Percentiles rank a stretch among this genome's conserved stretches.
These are phyloP conservation scores for Jackrogersella multiformis DNA, from an alignment of 495 filamentous ascomycete genomes.

Conservation along the genomic window DNA sequence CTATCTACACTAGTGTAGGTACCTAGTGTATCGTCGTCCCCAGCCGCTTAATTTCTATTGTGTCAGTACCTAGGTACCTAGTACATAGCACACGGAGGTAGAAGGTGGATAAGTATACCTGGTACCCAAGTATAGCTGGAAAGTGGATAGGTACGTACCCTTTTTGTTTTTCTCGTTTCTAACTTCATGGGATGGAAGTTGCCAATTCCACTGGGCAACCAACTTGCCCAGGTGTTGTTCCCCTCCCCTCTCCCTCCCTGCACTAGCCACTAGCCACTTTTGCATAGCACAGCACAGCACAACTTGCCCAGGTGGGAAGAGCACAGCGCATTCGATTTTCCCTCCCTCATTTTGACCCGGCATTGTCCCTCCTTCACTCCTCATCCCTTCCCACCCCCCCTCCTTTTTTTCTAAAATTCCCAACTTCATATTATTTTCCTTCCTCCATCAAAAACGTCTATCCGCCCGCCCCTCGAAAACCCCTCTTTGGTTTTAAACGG, in stretches of 20 bases:
- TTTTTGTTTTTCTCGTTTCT: slow-evolving; percentile 4
- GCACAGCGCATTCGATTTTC: slow-evolving; percentile 48
- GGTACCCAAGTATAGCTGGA: too few relatives aligned
- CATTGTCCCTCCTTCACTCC: slow-evolving; percentile 52
- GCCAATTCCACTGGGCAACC: slow-evolving; percentile 28
- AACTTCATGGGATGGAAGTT: slow-evolving; percentile 10
- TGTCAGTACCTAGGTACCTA: slow-evolving; percentile 31
- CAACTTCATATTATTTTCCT: slow-evolving; percentile 46
- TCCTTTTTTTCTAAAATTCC: slow-evolving; percentile 46
- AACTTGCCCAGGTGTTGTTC: not conserved
- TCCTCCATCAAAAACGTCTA: slow-evolving; percentile 49
- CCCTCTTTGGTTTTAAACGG: slow-evolving; percentile 49
- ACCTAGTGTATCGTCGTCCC: slow-evolving; percentile 6
- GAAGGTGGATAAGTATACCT: too few relatives aligned
- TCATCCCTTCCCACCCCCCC: slow-evolving; percentile 52
- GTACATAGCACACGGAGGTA: too few relatives aligned
- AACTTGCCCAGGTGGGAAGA: not conserved
- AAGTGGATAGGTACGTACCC: too few relatives aligned
- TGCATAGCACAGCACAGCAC: slow-evolving; percentile 33
- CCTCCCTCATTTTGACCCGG: slow-evolving; percentile 50
- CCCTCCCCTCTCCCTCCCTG: slow-evolving; percentile 35
- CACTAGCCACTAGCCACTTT: slow-evolving; percentile 40
- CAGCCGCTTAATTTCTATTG: slow-evolving; percentile 34
- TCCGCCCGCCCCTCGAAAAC: slow-evolving; percentile 65
- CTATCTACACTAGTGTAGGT: not conserved